Percentiles rank a stretch among this genome's conserved stretches.
Conservation (phyloP, 192 early-diverging fungal species). For the Coemansia sp. region DNA sequence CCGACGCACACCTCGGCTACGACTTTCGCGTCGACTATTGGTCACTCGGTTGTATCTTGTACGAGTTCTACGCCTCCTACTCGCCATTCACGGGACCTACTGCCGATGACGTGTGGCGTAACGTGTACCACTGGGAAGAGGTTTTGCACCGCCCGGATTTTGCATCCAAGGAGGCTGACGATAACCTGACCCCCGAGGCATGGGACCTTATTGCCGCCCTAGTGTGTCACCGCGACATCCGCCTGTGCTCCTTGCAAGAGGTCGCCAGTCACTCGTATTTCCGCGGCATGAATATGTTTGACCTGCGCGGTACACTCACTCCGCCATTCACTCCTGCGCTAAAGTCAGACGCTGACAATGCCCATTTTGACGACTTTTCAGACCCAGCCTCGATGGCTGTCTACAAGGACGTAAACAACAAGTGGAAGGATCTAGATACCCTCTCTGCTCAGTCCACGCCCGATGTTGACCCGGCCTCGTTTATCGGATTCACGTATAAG, state of each 20-base stretch:
- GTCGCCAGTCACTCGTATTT: conserved; percentile 67
- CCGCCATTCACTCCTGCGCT: conserved; percentile 77
- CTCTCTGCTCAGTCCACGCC: conserved; percentile 32
- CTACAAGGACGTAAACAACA: conserved; percentile 64
- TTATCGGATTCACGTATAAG: conserved; percentile 80
- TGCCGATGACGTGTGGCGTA: conserved; percentile 78
- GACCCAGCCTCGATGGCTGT: conserved; percentile 62
- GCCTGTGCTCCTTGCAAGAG: conserved; percentile 58
- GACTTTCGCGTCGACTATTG: conserved; percentile 75
- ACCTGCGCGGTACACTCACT: conserved; percentile 61
- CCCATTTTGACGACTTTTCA: conserved; percentile 79
- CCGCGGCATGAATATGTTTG: conserved; percentile 63
- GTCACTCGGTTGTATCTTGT: conserved; percentile 76
- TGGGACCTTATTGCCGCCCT: conserved; percentile 74
- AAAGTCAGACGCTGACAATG: conserved; percentile 71
- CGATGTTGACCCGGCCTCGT: conserved; percentile 76
- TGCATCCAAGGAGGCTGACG: conserved; percentile 74
- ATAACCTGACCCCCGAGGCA: conserved; percentile 75
- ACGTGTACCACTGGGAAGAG: conserved; percentile 80
- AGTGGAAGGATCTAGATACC: conserved; percentile 47
- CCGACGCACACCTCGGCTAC: conserved; percentile 64
- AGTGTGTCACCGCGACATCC: conserved; percentile 59
- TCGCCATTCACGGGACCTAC: conserved; percentile 74
- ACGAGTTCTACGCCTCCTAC: conserved; percentile 76
- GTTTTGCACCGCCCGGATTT: conserved; percentile 79